A percentile compares a stretch with the other conserved stretches of the same genome.
phyloP scores from a whole-genome alignment of 176 grass and related monocot genomes.

The Rhynchospora tenuis region DNA sequence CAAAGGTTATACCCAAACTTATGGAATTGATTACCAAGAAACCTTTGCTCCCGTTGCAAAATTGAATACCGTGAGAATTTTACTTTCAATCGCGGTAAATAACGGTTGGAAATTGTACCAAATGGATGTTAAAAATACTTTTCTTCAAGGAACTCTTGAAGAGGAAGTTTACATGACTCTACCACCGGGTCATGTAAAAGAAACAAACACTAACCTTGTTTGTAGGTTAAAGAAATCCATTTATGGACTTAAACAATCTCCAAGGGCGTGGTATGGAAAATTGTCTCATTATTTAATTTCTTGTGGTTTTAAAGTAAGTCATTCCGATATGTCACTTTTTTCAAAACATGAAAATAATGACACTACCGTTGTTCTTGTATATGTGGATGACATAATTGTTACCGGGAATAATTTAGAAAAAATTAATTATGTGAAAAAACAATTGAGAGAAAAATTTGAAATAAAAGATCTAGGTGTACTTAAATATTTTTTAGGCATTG shows the following conservation, averaged over 20 bases:
- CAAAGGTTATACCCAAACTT: neutral
- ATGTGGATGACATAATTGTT: neutral
- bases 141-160: neutral
- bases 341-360: neutral
- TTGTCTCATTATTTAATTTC: neutral
- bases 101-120: neutral
- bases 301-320: neutral
- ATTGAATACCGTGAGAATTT: neutral
- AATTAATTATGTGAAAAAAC: neutral
- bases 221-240: neutral
- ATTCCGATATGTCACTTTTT: neutral
- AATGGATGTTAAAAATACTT: neutral
- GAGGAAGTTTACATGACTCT: neutral
- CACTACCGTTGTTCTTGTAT: neutral
- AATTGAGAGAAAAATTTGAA: neutral
- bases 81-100: neutral
- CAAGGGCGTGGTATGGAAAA: neutral
- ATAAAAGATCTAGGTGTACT: neutral
- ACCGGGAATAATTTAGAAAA: neutral
- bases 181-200: neutral
- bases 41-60: neutral
- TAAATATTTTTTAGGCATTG: neutral
- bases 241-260: neutral
- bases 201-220: neutral
- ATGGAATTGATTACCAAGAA: neutral